Conservation (phyloP, 1,284 basidiomycete genomes). For the Megacollybia platyphylla region DNA sequence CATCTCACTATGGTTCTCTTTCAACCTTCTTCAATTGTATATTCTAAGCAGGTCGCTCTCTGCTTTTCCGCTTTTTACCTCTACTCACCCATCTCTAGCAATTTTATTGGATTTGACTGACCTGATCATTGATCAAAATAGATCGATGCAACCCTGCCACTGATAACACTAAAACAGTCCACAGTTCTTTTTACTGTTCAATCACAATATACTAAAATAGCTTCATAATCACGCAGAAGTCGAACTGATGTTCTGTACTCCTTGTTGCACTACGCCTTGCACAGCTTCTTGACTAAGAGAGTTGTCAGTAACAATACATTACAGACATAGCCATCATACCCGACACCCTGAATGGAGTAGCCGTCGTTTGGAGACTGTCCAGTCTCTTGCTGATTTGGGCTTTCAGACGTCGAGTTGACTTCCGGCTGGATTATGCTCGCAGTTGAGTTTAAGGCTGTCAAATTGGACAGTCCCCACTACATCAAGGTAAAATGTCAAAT, state of each 20-base stretch:
- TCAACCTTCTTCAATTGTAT: too few species aligned
- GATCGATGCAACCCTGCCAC: too few species aligned
- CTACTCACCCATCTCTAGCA: too few species aligned
- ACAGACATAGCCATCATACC: conserved; percentile 14
- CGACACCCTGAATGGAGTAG: conserved; percentile 28
- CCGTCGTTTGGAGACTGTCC: conserved; percentile 53
- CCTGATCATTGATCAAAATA: too few species aligned
- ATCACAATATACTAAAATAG: too few species aligned
- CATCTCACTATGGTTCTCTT: background rate
- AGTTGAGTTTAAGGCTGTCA: conserved; percentile 29
- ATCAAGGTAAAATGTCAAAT: conserved; percentile 1
- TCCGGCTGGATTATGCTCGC: conserved; percentile 15
- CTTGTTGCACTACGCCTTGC: conserved; percentile 11
- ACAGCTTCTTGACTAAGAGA: conserved; percentile 8
- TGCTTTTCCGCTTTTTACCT: too few species aligned
- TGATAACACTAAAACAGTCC: too few species aligned
- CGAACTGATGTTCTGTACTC: conserved; percentile 14
- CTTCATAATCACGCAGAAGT: too few species aligned
- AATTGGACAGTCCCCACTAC: conserved; percentile 41
- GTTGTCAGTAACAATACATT: too few species aligned
- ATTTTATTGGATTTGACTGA: too few species aligned
- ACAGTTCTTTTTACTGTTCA: too few species aligned
- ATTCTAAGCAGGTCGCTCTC: too few species aligned
- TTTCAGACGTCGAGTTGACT: conserved; percentile 18
- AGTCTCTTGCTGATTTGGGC: conserved; percentile 18